Percentiles rank a stretch among this genome's conserved stretches.
Conservation (phyloP, 1,284 basidiomycete genomes). For the Puccinia triticina region DNA sequence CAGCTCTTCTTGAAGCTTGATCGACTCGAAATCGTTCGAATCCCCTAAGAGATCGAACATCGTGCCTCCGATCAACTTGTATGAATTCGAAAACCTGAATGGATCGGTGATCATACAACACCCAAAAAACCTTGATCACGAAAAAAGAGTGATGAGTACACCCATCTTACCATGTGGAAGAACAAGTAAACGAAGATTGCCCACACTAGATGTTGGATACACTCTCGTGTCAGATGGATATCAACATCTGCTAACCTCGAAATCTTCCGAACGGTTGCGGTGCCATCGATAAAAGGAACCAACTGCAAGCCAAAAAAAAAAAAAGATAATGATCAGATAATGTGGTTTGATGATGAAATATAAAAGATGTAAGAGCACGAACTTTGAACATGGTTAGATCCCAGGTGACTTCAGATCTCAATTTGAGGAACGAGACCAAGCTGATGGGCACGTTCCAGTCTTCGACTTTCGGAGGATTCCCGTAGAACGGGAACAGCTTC, state of each 20-base stretch:
- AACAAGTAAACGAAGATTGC: conserved; percentile 84
- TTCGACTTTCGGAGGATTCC: conserved; percentile 83
- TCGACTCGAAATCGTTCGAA: conserved; percentile 38
- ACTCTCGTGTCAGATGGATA: conserved; percentile 77
- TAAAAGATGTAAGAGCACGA: conserved; percentile 27
- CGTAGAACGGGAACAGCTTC: conserved; percentile 91
- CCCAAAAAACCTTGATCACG: conserved; percentile 20
- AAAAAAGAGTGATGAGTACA: neutral
- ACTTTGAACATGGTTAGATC: conserved; percentile 91
- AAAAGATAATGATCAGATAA: neutral
- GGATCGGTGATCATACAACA: conserved; percentile 48
- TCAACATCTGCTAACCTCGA: conserved; percentile 91
- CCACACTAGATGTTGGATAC: conserved; percentile 87
- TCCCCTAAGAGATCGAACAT: conserved; percentile 31
- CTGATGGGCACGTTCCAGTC: conserved; percentile 96
- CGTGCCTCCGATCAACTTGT: conserved; percentile 37
- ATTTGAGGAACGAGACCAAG: conserved; percentile 77
- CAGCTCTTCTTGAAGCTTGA: conserved; percentile 43
- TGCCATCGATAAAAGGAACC: conserved; percentile 80
- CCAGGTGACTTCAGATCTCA: conserved; percentile 83
- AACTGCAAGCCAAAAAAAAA: conserved; percentile 67
- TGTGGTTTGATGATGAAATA: neutral
- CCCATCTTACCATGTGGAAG: conserved; percentile 60
- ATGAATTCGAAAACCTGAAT: conserved; percentile 46
- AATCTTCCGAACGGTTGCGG: conserved; percentile 86